Base-by-base conservation (phyloP, 2,329 filamentous ascomycete genomes). In the Penicillium sp. region DNA sequence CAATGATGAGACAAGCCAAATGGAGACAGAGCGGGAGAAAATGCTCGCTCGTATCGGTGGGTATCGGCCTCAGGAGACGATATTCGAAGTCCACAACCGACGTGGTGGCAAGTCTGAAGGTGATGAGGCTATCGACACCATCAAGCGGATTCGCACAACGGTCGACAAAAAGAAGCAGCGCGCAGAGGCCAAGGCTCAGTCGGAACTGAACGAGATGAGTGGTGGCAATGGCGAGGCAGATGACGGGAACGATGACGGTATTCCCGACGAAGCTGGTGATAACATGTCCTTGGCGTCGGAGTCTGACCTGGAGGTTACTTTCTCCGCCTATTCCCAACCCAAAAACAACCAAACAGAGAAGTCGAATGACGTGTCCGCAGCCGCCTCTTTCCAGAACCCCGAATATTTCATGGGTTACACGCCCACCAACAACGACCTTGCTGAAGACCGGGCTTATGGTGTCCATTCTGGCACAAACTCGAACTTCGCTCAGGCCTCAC, bases 401-500 rank as follows among this genome's bases (percentile, higher is more conserved):
- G 90, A 96, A 30, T 81, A 93, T 54, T 98, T 94, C 80, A 97
- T 98, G 89, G 86, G 87, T 7, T 98, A 98, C 74, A 87, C 81
- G 1, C 93, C 93, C 0, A 83, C 86, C 47, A 82, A 81, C 28
- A 78, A 80, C 54, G 93, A 91, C 64, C 75, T 85, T 4, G 87
- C 85, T 36, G 91, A 97, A 69, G 89, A 96, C 62, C 85, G 87
- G 39, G 93, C 84, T 9, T 98, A 98, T 68, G 89, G 90, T 49
- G 89, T 98, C 13, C 87, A 94, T 66, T 86, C 87, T 0, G 88
- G 88, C 34, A 81, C 79, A 7, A 77, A 75, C 54, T 74, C 78
- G 39, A 90, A 85, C 67, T 98, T 98, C 69, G 78, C 94, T 32
- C 83, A 89, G 58, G 87, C 87, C 5, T 91, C 94, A n/a, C 80